Base-by-base conservation (phyloP, 257 asterid species). In the Solanum lycopersicoides region DNA sequence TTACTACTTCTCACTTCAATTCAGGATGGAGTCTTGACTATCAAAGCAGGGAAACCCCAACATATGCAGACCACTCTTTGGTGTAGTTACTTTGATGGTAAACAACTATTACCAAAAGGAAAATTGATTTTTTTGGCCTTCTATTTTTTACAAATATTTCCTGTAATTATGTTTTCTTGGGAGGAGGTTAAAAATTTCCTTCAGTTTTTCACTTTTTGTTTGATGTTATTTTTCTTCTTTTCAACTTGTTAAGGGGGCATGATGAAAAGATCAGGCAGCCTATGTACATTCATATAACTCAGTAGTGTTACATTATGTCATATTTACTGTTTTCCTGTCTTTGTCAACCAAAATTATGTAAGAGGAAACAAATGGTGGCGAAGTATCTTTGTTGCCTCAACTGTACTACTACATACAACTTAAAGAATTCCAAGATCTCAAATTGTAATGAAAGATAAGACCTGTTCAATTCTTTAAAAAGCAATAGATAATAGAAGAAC, bases 21-120 rank as follows among this genome's bases (percentile, higher is more conserved):
- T 93, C 97, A 23, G 96, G 92, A 66, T 92, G 94, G 93, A 94
- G 93, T 72, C 91, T 92, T 21, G 95, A 93, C 86, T 90, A 77
- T 86, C 86, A 87, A 12, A 92, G 95, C 92, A 88, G 87, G 91
- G 98, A 94, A 86, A 93, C 90, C 87, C 37, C 93, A 41, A 88
- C 91, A 77, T 37, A 89, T 30, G 86, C 86, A 13, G 92, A 92
- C 53, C 69, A 75, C 88, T 93, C 94, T 56, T 88, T 89, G 91
- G 94, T 95, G 83, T 96, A 95, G 95, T 86, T 87, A 83, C 50
- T 88, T 89, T 75, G 88, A 69, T 25, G 39, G 47, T 73, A 60
- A 79, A 89, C 14, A 82, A 42, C 77, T 88, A 84, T 60, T 14
- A 79, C 89, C 87, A 86, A 47, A 37, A 89, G 88, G 90, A 87